These are phyloP conservation scores for Auriscalpium microsporum DNA, from an alignment of 768 basidiomycete species.

Conservation along the genomic window DNA sequence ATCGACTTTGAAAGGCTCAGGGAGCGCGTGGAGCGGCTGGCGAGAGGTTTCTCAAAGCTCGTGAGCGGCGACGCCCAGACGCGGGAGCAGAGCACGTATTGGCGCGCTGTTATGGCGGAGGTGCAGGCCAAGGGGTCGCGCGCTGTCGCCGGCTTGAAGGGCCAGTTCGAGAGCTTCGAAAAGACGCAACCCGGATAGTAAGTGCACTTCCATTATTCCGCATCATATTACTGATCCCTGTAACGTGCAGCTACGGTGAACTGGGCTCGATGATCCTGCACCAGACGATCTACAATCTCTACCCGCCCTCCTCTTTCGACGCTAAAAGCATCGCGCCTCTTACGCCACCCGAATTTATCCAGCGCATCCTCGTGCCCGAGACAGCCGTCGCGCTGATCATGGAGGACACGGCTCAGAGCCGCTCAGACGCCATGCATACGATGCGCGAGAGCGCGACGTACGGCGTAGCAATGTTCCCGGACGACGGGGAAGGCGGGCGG, in stretches of 20 bases:
- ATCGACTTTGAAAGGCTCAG: slow-evolving; percentile 58
- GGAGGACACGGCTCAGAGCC: slow-evolving; percentile 51
- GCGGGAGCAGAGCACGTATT: slow-evolving; percentile 49
- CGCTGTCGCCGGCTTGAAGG: slow-evolving; percentile 56
- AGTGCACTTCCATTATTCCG: slow-evolving; percentile 24
- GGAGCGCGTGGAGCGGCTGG: slow-evolving; percentile 45
- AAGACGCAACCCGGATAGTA: slow-evolving; percentile 88
- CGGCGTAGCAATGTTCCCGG: slow-evolving; percentile 81
- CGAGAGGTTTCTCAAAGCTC: slow-evolving; percentile 36
- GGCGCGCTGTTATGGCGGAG: slow-evolving; percentile 56
- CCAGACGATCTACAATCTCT: slow-evolving; percentile 66
- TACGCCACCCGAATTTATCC: slow-evolving; percentile 66
- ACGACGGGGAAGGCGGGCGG: slow-evolving; percentile 26
- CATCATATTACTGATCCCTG: neutral
- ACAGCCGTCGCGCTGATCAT: slow-evolving; percentile 74
- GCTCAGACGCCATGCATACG: slow-evolving; percentile 45
- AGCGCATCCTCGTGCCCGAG: slow-evolving; percentile 86
- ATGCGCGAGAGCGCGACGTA: slow-evolving; percentile 73
- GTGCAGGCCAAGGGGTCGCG: slow-evolving; percentile 58
- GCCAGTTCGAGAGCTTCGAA: slow-evolving; percentile 73
- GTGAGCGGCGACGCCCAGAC: slow-evolving; percentile 31
- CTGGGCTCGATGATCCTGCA: slow-evolving; percentile 75
- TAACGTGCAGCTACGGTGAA: slow-evolving; percentile 65
- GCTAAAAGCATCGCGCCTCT: slow-evolving; percentile 53
- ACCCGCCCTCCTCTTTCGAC: slow-evolving; percentile 54